These are phyloP conservation scores for Rosa rugosa DNA, from an alignment of 306 rosid genomes.

Conservation along the genomic window DNA sequence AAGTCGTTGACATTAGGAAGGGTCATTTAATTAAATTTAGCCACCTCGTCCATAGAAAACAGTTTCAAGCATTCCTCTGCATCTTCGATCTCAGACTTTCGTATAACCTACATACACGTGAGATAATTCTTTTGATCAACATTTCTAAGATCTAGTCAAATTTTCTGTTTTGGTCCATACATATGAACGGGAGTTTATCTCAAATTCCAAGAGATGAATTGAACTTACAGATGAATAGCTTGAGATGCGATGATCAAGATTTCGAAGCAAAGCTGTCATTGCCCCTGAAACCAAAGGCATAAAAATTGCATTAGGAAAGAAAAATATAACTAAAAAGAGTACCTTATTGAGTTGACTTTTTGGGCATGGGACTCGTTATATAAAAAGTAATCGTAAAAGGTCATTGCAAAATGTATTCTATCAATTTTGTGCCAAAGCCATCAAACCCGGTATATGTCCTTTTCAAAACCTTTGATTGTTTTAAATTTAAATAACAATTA, in stretches of 20 bases:
- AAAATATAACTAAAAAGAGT: neutral
- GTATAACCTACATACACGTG: conserved; percentile 53
- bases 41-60: conserved; percentile 89
- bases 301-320: conserved; percentile 25
- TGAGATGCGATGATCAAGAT: conserved; percentile 90
- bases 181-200: neutral
- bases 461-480: no score
- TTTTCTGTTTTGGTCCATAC: neutral
- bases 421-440: neutral
- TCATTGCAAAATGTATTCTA: neutral
- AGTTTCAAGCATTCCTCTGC: conserved; percentile 84
- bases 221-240: conserved; percentile 87
- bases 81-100: conserved; percentile 62
- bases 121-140: conserved; percentile 9
- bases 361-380: no score
- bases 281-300: conserved; percentile 63
- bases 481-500: no score
- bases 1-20: conserved; percentile 75
- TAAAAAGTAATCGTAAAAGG: neutral
- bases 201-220: conserved; percentile 19
- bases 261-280: conserved; percentile 81
- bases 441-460: no score
- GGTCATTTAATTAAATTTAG: conserved; percentile 85
- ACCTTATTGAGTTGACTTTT: neutral
- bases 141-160: neutral